Base-by-base conservation (phyloP, 1,139 yeast species). In the Scheffersomyces cryptocercus region DNA sequence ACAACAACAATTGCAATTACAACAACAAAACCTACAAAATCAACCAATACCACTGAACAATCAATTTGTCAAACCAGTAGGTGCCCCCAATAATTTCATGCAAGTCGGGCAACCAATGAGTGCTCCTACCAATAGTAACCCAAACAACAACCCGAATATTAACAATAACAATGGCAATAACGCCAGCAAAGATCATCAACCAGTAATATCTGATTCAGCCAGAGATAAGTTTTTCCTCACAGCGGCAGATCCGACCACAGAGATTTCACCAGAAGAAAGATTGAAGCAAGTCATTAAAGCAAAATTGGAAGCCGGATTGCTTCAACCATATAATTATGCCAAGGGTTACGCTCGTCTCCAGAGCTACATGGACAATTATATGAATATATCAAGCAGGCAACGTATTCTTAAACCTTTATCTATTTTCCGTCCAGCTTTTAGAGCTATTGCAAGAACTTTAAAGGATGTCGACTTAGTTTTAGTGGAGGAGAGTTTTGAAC, bases 211-310 rank as follows among this genome's bases (percentile, higher is more conserved):
- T 0, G 93, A 85, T 52, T 84, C 95, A 1, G 96, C 97, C 1
- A 77, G 91, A 52, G 98, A 91, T 61, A 90, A 90, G 65, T 93
- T 93, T 66, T 91, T 93, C 68, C 70, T 93, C 43, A 91, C 98
- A 0, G 98, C 99, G 0, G 98, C 98, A 0, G 98, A 93, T 61
- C 99, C 99, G 1, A 87, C 96, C 0, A 89, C 95, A 0, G 97
- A 89, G 55, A 86, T 88, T 34, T 88, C 96, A 0, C 97, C 98
- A 0, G 98, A 91, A 61, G 98, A 91, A 59, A 77, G 97, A 51
- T 74, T 93, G 54, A 89, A 89, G 58, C 95, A 90, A 60, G 98
- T 93, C n/a, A 91, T 93, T 55, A 87, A 88, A 56, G 98, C 99
- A 12, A 93, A 93, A 58, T 70, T 91, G 36, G 96, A 89, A 59